These are phyloP conservation scores for Aristolochia contorta DNA, from an alignment of 164 flowering plant species.

Conservation along the genomic window DNA sequence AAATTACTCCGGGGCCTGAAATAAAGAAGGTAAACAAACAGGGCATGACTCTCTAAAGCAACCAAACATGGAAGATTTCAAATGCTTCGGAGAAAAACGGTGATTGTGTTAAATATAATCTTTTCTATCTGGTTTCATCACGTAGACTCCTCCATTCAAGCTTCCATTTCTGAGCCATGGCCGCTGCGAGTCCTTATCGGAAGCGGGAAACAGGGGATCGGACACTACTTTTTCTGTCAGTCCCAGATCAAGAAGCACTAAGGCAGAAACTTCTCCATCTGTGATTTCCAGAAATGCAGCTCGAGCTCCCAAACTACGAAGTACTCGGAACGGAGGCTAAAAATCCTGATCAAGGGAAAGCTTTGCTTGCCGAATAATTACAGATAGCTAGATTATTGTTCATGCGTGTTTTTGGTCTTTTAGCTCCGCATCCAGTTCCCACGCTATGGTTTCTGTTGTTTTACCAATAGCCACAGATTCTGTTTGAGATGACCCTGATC, in stretches of 20 bases:
- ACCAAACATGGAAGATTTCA: too few species aligned
- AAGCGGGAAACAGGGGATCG: conserved; percentile 2
- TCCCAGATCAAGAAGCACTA: not conserved
- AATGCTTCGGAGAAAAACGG: not conserved
- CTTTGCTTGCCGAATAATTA: not conserved
- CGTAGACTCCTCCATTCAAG: conserved; percentile 10
- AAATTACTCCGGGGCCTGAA: conserved; percentile 8
- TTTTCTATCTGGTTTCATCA: not conserved
- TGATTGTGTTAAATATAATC: not conserved
- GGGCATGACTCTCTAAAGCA: too few species aligned
- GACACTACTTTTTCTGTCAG: not conserved
- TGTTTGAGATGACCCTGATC: too few species aligned
- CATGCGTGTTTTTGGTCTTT: too few species aligned
- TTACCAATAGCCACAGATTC: too few species aligned
- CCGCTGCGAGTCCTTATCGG: conserved; percentile 7
- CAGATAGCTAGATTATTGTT: too few species aligned
- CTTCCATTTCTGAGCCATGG: conserved; percentile 7
- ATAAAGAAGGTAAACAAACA: conserved; percentile 10
- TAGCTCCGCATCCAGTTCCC: too few species aligned
- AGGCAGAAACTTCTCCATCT: not conserved
- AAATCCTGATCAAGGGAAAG: not conserved
- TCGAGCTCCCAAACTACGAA: not conserved
- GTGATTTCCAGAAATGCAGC: too few species aligned
- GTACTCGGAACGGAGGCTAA: not conserved
- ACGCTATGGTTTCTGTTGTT: too few species aligned